Base-by-base conservation (phyloP, 352 stramenopile genomes). In the Phytophthora tentaculata region DNA sequence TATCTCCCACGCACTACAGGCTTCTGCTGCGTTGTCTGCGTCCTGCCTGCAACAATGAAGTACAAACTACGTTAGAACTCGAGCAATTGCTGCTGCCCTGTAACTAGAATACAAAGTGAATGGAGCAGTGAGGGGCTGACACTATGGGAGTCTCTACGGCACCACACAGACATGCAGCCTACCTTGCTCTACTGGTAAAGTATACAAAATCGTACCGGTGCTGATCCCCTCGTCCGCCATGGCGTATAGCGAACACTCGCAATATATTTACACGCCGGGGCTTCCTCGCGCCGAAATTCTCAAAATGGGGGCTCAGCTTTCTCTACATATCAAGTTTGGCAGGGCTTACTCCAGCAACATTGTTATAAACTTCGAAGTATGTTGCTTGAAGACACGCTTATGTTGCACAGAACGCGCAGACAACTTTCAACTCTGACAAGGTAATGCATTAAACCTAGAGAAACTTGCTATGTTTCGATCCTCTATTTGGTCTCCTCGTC, bases 1-100 rank as follows among this genome's bases (percentile, higher is more conserved):
- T 94, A 95, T 28, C 86, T 79, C 0, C 85, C 83, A 28, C 84
- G 82, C 54, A 85, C 71, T 9, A 54, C 45, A 8, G 64, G 73
- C 53, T 83, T 79, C 22, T 76, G 39, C 1, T 67, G 49, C n/a
- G 70, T 23, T 14, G 64, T 35, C 19, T 37, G 41, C 17, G 54
- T 26, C 45, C 37, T 44, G 9, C 19, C 59, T 76, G 35, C 23
- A 35, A 32, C 28, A 32, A 9, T 32, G 28, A 8, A 32, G 5
- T 32, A 32, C 9, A 32, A 8, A 32, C 5, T 32, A 32, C 5
- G 28, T 32, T 32, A 32, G 28, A 32, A 32, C 28, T 32, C 3
- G 22, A 13, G 23, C 22, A 43, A 44, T n/a, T 28, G 12, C n/a
- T 24, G 39, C 55, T 45, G 52, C 52, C 67, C 55, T 70, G 48